Evolutionary conservation across 106 monocot genomes (phyloP), one percentile per base, ranked within the genome.

Genomic region (Phalaenopsis equestris): DNA sequence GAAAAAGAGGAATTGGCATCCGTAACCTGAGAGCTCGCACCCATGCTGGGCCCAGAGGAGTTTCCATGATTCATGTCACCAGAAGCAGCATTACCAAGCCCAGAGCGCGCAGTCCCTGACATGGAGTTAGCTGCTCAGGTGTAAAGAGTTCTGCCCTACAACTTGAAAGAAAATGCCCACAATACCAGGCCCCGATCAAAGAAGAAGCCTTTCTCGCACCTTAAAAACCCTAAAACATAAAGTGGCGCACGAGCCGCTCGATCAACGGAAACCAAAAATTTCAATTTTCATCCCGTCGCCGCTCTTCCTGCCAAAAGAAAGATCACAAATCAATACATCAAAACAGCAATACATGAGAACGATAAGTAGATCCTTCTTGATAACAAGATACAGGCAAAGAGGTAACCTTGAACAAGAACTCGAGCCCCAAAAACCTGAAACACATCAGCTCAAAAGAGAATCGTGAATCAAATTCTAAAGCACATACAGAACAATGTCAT

Each of bases 1-100:
- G 92, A 88, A 30, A 86, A 80, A 11, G 83, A 77, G 8, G 93
- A 90, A 55, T 93, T 93, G 58, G 83, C 87, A 75, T 93, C 93
- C 6, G 90, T 93, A 8, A 93, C 84, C 46, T 90, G 81, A 11
- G 93, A 93, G 52, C 93, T 90, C 3, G 81, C 84, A 2, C 88
- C 92, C 73, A 90, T 67, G 73, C 88, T 85, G 1, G 90, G 88
- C 16, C 89, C 91, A 56, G 88, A 84, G 38, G 92, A 93, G 80
- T 88, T 89, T 21, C 84, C 87, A 16, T 72, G 79, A 75, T 90
- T 90, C 83, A 86, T 88, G 47, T 86, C 89, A 30, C 82, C 75
- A 65, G 80, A 78, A 11, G 55, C 10, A 84, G 64, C 17, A 42
- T 41, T 82, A 18, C 47, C 83, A 42, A 81, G 68, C 16, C 77